Evolutionary conservation across 306 rosid species (phyloP).

Genomic region (Clitoria ternatea): DNA sequence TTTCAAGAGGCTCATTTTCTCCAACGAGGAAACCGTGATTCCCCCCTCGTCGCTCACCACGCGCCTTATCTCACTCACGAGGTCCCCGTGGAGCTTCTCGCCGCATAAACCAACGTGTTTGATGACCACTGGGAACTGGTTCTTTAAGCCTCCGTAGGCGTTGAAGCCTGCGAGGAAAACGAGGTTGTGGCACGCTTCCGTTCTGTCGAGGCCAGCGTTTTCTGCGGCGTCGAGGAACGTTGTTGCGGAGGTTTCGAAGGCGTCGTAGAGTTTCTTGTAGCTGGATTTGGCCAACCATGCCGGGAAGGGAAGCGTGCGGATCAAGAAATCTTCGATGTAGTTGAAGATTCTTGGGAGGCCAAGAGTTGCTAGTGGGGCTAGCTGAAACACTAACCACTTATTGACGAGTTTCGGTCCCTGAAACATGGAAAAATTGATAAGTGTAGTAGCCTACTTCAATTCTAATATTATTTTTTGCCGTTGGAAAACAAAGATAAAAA

Average conservation of each 20-base stretch:
- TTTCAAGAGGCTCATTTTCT: constrained; percentile 52
- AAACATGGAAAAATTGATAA: no score
- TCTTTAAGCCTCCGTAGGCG: constrained; percentile 63
- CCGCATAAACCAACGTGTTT: constrained; percentile 69
- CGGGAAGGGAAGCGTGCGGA: constrained; percentile 52
- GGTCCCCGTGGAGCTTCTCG: constrained; percentile 35
- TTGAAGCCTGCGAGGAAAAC: constrained; percentile 61
- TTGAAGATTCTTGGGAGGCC: constrained; percentile 45
- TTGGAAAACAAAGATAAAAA: no score
- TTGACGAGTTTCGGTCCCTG: constrained; percentile 35
- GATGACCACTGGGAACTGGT: constrained; percentile 40
- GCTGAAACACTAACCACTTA: constrained; percentile 46
- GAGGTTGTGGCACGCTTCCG: constrained; percentile 66
- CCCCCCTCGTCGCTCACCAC: constrained; percentile 42
- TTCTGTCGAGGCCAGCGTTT: constrained; percentile 33
- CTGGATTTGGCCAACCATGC: constrained; percentile 27
- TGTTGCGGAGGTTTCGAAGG: not conserved
- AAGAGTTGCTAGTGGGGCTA: constrained; percentile 42
- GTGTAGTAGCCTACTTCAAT: no score
- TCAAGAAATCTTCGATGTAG: constrained; percentile 45
- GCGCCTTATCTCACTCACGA: constrained; percentile 46
- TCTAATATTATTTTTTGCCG: no score
- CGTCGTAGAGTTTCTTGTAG: constrained; percentile 51
- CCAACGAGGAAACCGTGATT: constrained; percentile 35
- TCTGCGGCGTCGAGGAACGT: constrained; percentile 47